Percentiles rank a stretch among this genome's conserved stretches.
Evolutionary conservation across 108 stramenopile genomes (phyloP).

Genomic region (Conticribra weissflogii): DNA sequence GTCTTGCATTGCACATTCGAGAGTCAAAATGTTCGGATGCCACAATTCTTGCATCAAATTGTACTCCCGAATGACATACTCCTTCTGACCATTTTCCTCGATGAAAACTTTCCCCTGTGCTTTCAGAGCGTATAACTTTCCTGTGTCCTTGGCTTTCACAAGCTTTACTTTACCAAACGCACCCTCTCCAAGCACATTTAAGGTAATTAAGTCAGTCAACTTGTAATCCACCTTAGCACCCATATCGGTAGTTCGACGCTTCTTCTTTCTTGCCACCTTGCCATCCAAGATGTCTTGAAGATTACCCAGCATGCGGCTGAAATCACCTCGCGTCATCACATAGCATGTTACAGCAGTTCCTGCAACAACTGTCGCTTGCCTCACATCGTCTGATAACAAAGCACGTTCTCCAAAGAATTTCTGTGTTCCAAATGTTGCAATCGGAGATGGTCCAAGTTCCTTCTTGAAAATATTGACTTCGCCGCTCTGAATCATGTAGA

Average conservation of each 20-base stretch:
- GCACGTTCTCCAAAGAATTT: conserved; percentile 56
- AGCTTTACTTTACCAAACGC: conserved; percentile 46
- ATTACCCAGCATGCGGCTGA: conserved; percentile 58
- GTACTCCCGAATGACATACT: conserved; percentile 46
- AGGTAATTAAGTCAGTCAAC: conserved; percentile 28
- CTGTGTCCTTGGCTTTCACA: conserved; percentile 36
- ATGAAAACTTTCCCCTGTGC: conserved; percentile 38
- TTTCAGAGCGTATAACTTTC: conserved; percentile 52
- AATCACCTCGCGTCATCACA: conserved; percentile 49
- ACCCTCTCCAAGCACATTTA: conserved; percentile 31
- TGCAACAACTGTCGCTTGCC: conserved; percentile 52
- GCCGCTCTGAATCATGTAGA: conserved; percentile 63
- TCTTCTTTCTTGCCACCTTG: not conserved
- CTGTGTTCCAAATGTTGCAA: conserved; percentile 27
- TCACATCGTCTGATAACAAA: conserved; percentile 36
- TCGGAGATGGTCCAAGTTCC: conserved; percentile 22
- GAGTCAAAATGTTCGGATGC: conserved; percentile 51
- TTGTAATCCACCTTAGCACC: conserved; percentile 19
- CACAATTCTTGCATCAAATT: conserved; percentile 40
- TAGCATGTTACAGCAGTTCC: conserved; percentile 30
- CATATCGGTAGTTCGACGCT: not conserved
- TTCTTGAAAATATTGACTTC: conserved; percentile 34
- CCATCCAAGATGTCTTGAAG: conserved; percentile 52
- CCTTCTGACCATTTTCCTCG: conserved; percentile 28
- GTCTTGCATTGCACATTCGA: conserved; percentile 57